Base-by-base conservation (phyloP, 208 protist species). In the Lotmaria passim region DNA sequence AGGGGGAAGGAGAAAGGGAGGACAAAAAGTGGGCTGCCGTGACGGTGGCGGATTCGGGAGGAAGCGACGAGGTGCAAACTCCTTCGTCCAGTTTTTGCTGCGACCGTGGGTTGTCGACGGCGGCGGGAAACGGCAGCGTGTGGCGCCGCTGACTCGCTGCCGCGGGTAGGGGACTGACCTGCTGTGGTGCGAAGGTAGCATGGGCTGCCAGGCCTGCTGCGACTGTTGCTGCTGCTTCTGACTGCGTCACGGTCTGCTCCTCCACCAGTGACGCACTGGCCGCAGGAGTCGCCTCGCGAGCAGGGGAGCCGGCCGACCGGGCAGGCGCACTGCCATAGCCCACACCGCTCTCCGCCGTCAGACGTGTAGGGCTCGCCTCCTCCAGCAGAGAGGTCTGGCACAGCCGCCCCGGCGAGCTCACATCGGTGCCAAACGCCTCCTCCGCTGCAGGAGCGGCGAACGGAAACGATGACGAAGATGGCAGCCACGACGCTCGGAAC, bases 251-350 rank as follows among this genome's bases (percentile, higher is more conserved):
- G n/a, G n/a, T n/a, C n/a, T n/a, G n/a, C n/a, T n/a, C n/a, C n/a
- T n/a, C n/a, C n/a, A n/a, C n/a, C n/a, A n/a, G n/a, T n/a, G n/a
- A n/a, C n/a, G 57, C 41, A 21, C 41, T 15, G 6, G 38, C 2
- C 3, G 15, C 8, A n/a, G 38, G 34, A 0, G 57, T 15, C 21
- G 33, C 30, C 11, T 30, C n/a, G n/a, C n/a, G 31, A 61, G 7
- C 24, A 31, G 36, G 46, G n/a, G 6, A 39, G 4, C 11, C 2
- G 17, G 53, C 21, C 2, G 26, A 26, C 6, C 44, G 44, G 3
- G 60, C 60, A 24, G 60, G 34, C 0, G 62, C 70, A 34, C 36
- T 71, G 34, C 71, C 71, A 47, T 39, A 69, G 14, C 71, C 63
- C 23, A 52, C 58, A 12, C 71, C 71, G 12, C 11, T 23, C 17